phyloP scores from a whole-genome alignment of 805 yeast species.

The Starmerella apis region DNA sequence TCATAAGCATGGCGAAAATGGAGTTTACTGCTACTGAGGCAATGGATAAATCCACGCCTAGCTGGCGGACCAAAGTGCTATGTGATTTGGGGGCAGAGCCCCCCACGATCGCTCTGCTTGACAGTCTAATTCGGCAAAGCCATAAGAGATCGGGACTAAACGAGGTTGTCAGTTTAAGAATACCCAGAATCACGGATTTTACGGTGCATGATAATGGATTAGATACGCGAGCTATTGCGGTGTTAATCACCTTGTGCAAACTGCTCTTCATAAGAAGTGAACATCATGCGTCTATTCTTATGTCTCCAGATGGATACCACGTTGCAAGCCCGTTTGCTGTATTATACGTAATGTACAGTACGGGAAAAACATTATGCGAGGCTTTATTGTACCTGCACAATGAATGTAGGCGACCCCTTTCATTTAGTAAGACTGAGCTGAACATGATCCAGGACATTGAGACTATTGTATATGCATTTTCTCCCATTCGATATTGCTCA shows the following conservation, averaged over 20 bases:
- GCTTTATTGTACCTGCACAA: slow-evolving; percentile 7
- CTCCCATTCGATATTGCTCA: neutral
- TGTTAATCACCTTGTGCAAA: neutral
- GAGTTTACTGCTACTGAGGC: neutral
- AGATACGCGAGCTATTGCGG: neutral
- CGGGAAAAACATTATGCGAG: neutral
- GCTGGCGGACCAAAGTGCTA: neutral
- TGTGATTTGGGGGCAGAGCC: neutral
- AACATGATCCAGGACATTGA: neutral
- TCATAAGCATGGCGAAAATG: slow-evolving; percentile 32
- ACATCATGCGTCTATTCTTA: slow-evolving; percentile 37
- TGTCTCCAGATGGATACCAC: slow-evolving; percentile 86
- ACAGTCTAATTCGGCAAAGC: neutral
- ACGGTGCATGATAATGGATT: neutral
- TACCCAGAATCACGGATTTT: neutral
- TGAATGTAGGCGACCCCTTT: neutral
- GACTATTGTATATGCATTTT: neutral
- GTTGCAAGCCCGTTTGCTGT: slow-evolving; percentile 71
- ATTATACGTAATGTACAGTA: slow-evolving; percentile 34
- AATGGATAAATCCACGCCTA: neutral
- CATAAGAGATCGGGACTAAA: neutral
- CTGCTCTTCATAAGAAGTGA: neutral
- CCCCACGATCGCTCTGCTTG: neutral
- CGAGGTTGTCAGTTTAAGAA: neutral
- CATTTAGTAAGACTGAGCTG: neutral